Conservation (phyloP, 2,329 filamentous ascomycete genomes). For the Ophiocordyceps camponoti-leonardi region DNA sequence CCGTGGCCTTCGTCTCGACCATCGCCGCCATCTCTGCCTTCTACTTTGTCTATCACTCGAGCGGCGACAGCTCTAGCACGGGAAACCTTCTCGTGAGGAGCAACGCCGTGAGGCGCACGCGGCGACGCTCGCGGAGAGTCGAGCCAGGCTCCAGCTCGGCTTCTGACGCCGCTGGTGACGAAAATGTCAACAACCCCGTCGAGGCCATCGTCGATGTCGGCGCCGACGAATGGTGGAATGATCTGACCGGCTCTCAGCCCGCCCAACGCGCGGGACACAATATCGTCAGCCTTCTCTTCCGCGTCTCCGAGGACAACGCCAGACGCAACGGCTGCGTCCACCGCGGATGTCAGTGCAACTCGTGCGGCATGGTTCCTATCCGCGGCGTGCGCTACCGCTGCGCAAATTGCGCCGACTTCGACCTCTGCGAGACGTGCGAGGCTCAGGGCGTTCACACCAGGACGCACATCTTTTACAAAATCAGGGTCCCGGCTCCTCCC, state of each 20-base stretch:
- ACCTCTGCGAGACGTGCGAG: slow-evolving; percentile 89
- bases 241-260: slow-evolving; percentile 19
- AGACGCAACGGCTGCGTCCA: slow-evolving; percentile 80
- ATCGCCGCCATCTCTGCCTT: slow-evolving; percentile 37
- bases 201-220: slow-evolving; percentile 23
- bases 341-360: slow-evolving; percentile 81
- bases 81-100: slow-evolving; percentile 37
- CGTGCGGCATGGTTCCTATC: slow-evolving; percentile 75
- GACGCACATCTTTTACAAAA: slow-evolving; percentile 94
- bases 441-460: slow-evolving; percentile 61
- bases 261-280: slow-evolving; percentile 51
- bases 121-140: slow-evolving; percentile 15
- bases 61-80: slow-evolving; percentile 10
- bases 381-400: slow-evolving; percentile 86
- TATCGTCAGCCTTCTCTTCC: slow-evolving; percentile 70
- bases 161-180: slow-evolving; percentile 24
- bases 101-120: slow-evolving; percentile 44
- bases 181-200: slow-evolving; percentile 19
- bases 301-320: slow-evolving; percentile 87
- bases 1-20: slow-evolving; percentile 37
- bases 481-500: slow-evolving; percentile 74
- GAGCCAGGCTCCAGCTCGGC: slow-evolving; percentile 24
- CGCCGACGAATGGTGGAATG: slow-evolving; percentile 35
- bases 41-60: slow-evolving; percentile 37
- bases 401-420: slow-evolving; percentile 89